A percentile compares a stretch with the other conserved stretches of the same genome.
Evolutionary conservation across 352 stramenopile genomes (phyloP).

Genomic region (Albugo laibachii): DNA sequence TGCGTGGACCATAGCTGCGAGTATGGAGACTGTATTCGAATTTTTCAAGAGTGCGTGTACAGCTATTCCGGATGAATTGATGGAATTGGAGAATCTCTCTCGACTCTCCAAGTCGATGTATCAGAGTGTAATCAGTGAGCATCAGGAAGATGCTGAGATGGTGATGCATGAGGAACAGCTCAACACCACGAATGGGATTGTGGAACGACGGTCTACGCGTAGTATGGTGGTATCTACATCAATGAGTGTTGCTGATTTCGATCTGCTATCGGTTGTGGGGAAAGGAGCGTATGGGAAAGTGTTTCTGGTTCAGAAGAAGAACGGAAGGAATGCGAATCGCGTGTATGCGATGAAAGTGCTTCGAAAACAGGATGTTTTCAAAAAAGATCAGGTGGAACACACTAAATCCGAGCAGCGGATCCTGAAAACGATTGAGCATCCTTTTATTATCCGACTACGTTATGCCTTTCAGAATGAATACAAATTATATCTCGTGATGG

Average conservation of each 20-base stretch:
- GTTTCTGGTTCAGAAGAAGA: slow-evolving; percentile 47
- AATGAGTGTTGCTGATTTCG: slow-evolving; percentile 59
- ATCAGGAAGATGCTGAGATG: slow-evolving; percentile 61
- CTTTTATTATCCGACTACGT: slow-evolving; percentile 52
- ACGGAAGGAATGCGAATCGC: slow-evolving; percentile 24
- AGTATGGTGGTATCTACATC: slow-evolving; percentile 71
- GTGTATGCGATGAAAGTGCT: slow-evolving; percentile 62
- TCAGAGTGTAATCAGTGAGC: slow-evolving; percentile 9
- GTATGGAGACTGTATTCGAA: slow-evolving; percentile 69
- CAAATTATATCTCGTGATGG: slow-evolving; percentile 70
- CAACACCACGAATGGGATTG: background rate
- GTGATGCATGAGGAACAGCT: slow-evolving; percentile 16
- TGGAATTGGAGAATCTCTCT: slow-evolving; percentile 63
- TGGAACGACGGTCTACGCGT: slow-evolving; percentile 15
- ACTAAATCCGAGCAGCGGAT: slow-evolving; percentile 57
- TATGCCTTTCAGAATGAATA: slow-evolving; percentile 65
- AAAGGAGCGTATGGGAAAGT: slow-evolving; percentile 43
- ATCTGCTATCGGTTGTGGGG: slow-evolving; percentile 49
- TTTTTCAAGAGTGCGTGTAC: slow-evolving; percentile 59
- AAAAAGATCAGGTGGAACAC: slow-evolving; percentile 52
- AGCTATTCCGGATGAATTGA: slow-evolving; percentile 10
- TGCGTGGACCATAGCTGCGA: slow-evolving; percentile 61
- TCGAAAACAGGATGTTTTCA: slow-evolving; percentile 64
- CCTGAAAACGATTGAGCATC: slow-evolving; percentile 43
- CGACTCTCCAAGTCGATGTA: slow-evolving; percentile 5